Evolutionary conservation across 176 grass and related monocot species (phyloP).

Genomic region (Oryza meyeriana): DNA sequence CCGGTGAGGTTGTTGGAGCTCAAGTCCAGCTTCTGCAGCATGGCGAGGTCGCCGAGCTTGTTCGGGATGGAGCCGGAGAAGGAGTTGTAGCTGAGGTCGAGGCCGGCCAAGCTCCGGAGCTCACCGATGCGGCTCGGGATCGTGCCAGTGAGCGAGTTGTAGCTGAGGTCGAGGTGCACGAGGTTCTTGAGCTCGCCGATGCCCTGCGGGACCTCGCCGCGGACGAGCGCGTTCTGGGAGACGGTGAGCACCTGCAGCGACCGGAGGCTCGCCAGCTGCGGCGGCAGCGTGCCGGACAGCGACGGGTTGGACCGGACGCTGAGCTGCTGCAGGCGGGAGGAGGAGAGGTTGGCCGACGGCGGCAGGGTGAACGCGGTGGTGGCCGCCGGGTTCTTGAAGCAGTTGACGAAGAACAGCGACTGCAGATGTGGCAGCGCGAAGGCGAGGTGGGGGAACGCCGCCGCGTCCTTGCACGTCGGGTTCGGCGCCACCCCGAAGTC

Average conservation of each 20-base stretch:
- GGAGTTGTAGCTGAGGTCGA: slow-evolving; percentile 96
- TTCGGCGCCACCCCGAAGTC: slow-evolving; percentile 77
- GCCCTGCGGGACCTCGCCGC: slow-evolving; percentile 42
- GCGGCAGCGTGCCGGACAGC: slow-evolving; percentile 64
- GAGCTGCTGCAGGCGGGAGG: slow-evolving; percentile 68
- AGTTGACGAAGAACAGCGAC: slow-evolving; percentile 78
- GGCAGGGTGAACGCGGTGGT: slow-evolving; percentile 51
- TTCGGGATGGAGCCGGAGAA: slow-evolving; percentile 61
- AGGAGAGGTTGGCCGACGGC: slow-evolving; percentile 45
- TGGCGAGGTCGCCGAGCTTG: slow-evolving; percentile 45
- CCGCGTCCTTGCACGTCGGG: slow-evolving; percentile 58
- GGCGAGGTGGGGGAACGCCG: slow-evolving; percentile 55
- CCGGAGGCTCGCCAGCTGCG: slow-evolving; percentile 37
- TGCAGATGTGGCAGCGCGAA: slow-evolving; percentile 61
- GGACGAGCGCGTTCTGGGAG: slow-evolving; percentile 68
- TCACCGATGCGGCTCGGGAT: slow-evolving; percentile 59
- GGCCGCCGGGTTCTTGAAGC: slow-evolving; percentile 50
- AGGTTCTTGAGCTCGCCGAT: slow-evolving; percentile 47
- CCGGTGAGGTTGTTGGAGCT: slow-evolving; percentile 88
- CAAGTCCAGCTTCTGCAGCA: slow-evolving; percentile 90
- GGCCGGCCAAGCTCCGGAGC: slow-evolving; percentile 43
- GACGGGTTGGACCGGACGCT: slow-evolving; percentile 74
- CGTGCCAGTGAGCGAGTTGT: slow-evolving; percentile 61
- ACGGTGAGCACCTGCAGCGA: slow-evolving; percentile 89
- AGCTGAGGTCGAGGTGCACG: slow-evolving; percentile 92